Evolutionary conservation across 179 eudicot species (phyloP).

Genomic region (Dionaea muscipula): DNA sequence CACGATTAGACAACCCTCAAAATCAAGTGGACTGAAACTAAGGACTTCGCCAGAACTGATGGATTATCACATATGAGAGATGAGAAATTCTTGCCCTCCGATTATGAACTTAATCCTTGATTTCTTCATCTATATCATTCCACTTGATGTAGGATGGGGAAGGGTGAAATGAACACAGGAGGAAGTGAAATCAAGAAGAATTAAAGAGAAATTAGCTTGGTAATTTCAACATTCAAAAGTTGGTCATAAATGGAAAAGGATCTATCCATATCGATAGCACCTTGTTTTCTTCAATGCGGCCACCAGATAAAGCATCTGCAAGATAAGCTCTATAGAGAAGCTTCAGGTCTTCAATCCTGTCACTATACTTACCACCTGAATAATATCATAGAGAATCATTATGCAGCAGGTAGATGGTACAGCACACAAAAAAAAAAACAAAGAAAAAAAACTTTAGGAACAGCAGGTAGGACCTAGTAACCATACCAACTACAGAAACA

Average conservation of each 20-base stretch:
- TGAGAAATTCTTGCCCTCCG: too few relatives aligned
- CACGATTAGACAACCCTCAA: too few relatives aligned
- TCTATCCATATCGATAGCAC: slow-evolving; percentile 18
- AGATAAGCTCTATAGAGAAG: slow-evolving; percentile 76
- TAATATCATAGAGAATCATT: background rate
- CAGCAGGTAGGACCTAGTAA: slow-evolving; percentile 7
- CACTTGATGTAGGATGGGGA: too few relatives aligned
- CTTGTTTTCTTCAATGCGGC: slow-evolving; percentile 74
- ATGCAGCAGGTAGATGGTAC: too few relatives aligned
- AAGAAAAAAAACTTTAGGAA: background rate
- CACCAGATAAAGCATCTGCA: slow-evolving; percentile 58
- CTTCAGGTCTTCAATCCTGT: slow-evolving; percentile 75
- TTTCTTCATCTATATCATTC: too few relatives aligned
- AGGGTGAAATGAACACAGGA: too few relatives aligned
- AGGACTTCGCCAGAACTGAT: too few relatives aligned
- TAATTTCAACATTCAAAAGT: background rate
- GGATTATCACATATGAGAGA: too few relatives aligned
- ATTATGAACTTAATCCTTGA: too few relatives aligned
- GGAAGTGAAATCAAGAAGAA: too few relatives aligned
- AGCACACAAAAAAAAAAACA: too few relatives aligned
- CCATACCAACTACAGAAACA: slow-evolving; percentile 59
- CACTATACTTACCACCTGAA: slow-evolving; percentile 76
- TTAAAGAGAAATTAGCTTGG: background rate
- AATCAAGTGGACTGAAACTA: too few relatives aligned
- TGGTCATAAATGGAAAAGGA: background rate